Evolutionary conservation across 1,284 basidiomycete genomes (phyloP), one percentile per base, ranked within the genome.

Genomic region (Cutaneotrichosporon sp.): DNA sequence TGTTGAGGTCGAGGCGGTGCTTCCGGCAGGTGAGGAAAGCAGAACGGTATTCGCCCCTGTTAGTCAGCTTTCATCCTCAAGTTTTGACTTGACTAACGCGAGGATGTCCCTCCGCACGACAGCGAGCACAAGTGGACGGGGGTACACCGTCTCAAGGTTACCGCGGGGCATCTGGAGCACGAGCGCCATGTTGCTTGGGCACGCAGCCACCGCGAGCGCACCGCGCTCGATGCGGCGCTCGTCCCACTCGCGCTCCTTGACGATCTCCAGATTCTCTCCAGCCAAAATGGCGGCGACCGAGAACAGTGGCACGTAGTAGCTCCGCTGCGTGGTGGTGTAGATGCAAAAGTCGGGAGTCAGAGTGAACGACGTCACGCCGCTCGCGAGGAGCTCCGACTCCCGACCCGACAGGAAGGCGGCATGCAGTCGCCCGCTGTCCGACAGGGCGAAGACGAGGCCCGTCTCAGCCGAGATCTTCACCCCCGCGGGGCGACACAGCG

Each of bases 111-210:
- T 82, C 60, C 85, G 84, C 1, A 96, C 88, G 4, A 91, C 88
- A 59, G 89, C 86, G 80, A 97, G 87, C 4, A 98, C 94, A 66
- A 99, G 82, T 1, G 96, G 90, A 38, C 97, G 84, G 1, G 97
- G 97, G 72, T 90, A 92, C 62, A 99, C 89, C 0, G 93, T 97
- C 82, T 99, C 97, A 61, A 99, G 77, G 79, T 99, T 99, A 0
- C 97, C 97, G 70, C 97, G 83, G 0, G 96, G 97, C 94, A 99
- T 99, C 82, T 99, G 97, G 14, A 99, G 81, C 1, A 99, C 90
- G 18, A 97, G 80, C 69, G 85, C 89, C 91, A 97, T 98, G 9
- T 87, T 83, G 67, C 89, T 92, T 2, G 92, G 89, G 0, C 95
- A 89, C 13, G 89, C 89, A 0, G 88, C 87, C 1, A 97, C 91